These are phyloP conservation scores for Pythium dissimile DNA, from an alignment of 352 stramenopile species.

Conservation along the genomic window DNA sequence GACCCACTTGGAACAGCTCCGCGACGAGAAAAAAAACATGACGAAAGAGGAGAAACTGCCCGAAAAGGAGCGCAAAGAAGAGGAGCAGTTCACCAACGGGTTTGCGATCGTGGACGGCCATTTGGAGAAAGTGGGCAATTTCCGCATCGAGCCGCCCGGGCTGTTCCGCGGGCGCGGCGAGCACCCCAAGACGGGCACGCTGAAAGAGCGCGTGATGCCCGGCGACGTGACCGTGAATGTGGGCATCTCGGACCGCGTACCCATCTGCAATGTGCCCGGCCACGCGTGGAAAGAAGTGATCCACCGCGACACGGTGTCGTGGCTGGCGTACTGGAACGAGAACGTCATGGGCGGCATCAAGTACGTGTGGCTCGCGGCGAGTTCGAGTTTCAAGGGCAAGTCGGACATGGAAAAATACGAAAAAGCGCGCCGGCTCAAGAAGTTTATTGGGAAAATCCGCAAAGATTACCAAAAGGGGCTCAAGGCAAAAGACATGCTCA, in stretches of 20 bases:
- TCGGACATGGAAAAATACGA: constrained; percentile 99
- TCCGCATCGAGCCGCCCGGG: constrained; percentile 96
- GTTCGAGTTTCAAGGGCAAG: constrained; percentile 99
- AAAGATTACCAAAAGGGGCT: constrained; percentile 90
- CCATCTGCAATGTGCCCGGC: constrained; percentile 89
- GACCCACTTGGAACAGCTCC: constrained; percentile 89
- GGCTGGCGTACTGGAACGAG: constrained; percentile 97
- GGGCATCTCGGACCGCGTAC: constrained; percentile 88
- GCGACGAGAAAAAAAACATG: constrained; percentile 94
- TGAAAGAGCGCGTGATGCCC: constrained; percentile 96
- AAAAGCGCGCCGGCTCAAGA: constrained; percentile 97
- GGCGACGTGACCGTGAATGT: constrained; percentile 98
- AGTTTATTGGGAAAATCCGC: constrained; percentile 96
- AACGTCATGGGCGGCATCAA: constrained; percentile 98
- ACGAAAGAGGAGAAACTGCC: constrained; percentile 93
- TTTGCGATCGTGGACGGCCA: constrained; percentile 98
- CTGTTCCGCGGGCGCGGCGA: constrained; percentile 98
- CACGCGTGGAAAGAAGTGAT: constrained; percentile 97
- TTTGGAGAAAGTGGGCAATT: constrained; percentile 98
- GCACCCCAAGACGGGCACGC: constrained; percentile 98
- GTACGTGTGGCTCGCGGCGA: constrained; percentile 98
- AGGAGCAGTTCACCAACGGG: constrained; percentile 92
- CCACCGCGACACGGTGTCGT: constrained; percentile 91
- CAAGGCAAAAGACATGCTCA: constrained; percentile 88
- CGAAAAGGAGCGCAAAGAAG: constrained; percentile 90